A percentile compares a stretch with the other conserved stretches of the same genome.
Conservation (phyloP, 495 filamentous ascomycete genomes). For the Usnea hakonensis region DNA sequence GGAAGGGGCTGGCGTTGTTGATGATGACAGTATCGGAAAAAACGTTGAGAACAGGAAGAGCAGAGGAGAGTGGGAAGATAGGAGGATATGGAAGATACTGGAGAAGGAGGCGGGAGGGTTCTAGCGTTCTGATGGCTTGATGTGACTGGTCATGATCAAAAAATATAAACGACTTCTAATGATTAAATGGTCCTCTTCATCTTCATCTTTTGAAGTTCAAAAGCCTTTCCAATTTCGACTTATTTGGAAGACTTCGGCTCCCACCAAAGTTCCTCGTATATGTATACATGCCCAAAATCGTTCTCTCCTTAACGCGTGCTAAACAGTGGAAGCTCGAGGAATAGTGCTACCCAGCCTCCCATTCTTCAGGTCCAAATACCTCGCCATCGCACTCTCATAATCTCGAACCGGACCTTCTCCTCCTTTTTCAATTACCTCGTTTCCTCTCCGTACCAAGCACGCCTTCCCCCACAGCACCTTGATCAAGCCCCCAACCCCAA, state of each 20-base stretch:
- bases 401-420: conserved; percentile 3
- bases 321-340: background rate
- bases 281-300: background rate
- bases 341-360: background rate
- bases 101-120: conserved; percentile 12
- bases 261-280: background rate
- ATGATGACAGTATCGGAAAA: conserved; percentile 31
- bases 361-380: conserved; percentile 2
- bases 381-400: conserved; percentile 14
- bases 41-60: background rate
- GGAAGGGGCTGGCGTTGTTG: too few species aligned
- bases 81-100: conserved; percentile 26
- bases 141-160: background rate
- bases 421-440: background rate
- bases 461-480: conserved; percentile 21
- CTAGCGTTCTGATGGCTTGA: background rate
- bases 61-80: conserved; percentile 21
- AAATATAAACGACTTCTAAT: too few species aligned
- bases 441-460: conserved; percentile 2
- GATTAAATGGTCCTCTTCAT: too few species aligned
- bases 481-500: conserved; percentile 24
- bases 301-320: background rate
- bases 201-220: background rate
- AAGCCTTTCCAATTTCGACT: background rate
- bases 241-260: background rate